A percentile compares a stretch with the other conserved stretches of the same genome.
phyloP scores from a whole-genome alignment of 345 rosid species.

The Rhizophora apiculata region DNA sequence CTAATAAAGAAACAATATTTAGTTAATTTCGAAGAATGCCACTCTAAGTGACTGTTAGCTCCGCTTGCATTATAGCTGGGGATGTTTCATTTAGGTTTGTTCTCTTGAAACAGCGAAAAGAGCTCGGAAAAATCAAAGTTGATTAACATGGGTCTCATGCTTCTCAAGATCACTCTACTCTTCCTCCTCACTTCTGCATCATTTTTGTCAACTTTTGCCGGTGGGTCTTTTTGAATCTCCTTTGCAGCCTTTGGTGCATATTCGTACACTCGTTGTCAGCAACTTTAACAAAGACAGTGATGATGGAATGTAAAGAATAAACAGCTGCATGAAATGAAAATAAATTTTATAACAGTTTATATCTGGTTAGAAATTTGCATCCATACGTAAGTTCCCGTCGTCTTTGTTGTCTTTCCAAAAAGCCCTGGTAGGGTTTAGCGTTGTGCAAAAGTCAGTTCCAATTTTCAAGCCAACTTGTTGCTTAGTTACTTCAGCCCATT shows the following conservation, averaged over 20 bases:
- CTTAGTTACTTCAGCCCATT: too few relatives aligned
- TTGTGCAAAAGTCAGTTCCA: too few relatives aligned
- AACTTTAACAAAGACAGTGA: neutral
- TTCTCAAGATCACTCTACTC: constrained; percentile 36
- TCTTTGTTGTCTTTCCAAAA: too few relatives aligned
- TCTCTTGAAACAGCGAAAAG: constrained; percentile 15
- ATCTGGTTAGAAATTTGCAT: too few relatives aligned
- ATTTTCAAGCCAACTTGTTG: too few relatives aligned
- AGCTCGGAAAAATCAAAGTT: constrained; percentile 10
- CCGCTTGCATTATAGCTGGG: constrained; percentile 7
- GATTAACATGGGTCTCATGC: constrained; percentile 31
- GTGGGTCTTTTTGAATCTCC: constrained; percentile 22
- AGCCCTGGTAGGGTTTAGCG: too few relatives aligned
- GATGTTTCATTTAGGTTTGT: constrained; percentile 22
- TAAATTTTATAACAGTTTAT: too few relatives aligned
- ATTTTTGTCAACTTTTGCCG: constrained; percentile 43
- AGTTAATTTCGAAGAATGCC: constrained; percentile 1
- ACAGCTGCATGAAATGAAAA: too few relatives aligned
- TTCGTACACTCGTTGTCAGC: neutral
- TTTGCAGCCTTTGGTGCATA: constrained; percentile 17
- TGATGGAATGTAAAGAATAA: too few relatives aligned
- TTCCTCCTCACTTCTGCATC: constrained; percentile 51
- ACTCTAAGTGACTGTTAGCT: constrained; percentile 1
- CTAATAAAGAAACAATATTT: constrained; percentile 24
- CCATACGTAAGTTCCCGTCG: too few relatives aligned